Evolutionary conservation across 192 early-diverging fungal species (phyloP).

Genomic region (Globomyces pollinis-pini): DNA sequence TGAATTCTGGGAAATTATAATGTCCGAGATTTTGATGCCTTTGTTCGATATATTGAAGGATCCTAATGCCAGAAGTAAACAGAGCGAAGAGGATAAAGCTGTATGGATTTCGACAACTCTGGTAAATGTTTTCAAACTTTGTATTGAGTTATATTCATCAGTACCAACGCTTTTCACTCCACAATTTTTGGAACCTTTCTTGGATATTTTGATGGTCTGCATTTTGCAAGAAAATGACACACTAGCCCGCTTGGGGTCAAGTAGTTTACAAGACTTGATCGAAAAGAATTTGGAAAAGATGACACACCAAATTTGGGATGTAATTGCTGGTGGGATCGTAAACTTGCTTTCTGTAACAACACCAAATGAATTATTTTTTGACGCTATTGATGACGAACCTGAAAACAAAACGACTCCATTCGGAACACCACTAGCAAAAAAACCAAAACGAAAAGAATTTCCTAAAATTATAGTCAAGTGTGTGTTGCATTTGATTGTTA

Average conservation of each 20-base stretch:
- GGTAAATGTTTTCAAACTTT: conserved; percentile 78
- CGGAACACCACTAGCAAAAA: conserved; percentile 53
- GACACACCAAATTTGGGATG: conserved; percentile 63
- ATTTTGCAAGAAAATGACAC: conserved; percentile 88
- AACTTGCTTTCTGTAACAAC: conserved; percentile 74
- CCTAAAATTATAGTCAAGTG: conserved; percentile 85
- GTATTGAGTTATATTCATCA: conserved; percentile 73
- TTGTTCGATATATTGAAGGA: conserved; percentile 63
- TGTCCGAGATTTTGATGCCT: conserved; percentile 59
- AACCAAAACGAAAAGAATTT: conserved; percentile 65
- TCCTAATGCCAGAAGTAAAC: conserved; percentile 4
- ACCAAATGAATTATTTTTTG: conserved; percentile 63
- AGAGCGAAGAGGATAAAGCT: conserved; percentile 75
- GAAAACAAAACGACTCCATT: conserved; percentile 73
- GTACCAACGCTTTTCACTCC: conserved; percentile 67
- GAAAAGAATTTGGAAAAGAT: conserved; percentile 67
- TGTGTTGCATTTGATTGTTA: conserved; percentile 80
- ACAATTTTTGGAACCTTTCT: conserved; percentile 67
- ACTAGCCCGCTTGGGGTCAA: conserved; percentile 77
- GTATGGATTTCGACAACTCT: conserved; percentile 92
- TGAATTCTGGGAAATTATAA: conserved; percentile 59
- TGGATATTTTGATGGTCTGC: conserved; percentile 74
- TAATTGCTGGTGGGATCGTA: conserved; percentile 62
- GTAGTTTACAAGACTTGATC: conserved; percentile 82
- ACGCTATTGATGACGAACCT: conserved; percentile 58